Percentiles rank a stretch among this genome's conserved stretches.
phyloP scores from a whole-genome alignment of 164 flowering plant species.

The Magnolia kwangsiensis region DNA sequence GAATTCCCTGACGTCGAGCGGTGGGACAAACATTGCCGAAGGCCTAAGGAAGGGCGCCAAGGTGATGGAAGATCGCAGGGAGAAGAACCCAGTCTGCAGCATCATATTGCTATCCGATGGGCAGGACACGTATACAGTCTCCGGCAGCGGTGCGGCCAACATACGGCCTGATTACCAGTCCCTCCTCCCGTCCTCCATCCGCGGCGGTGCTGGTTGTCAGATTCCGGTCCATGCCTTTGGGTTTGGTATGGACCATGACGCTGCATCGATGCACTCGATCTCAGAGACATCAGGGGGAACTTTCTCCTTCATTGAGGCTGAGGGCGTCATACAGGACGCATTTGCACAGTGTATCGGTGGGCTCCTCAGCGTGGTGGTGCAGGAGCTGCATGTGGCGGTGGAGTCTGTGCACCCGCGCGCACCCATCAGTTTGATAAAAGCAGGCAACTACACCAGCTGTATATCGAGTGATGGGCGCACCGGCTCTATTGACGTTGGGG shows the following conservation, averaged over 20 bases:
- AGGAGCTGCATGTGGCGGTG: conserved; percentile 53
- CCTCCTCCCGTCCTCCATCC: conserved; percentile 56
- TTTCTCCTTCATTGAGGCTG: conserved; percentile 90
- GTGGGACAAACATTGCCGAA: conserved; percentile 93
- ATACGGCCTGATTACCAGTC: conserved; percentile 39
- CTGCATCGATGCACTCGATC: conserved; percentile 81
- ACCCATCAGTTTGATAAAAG: conserved; percentile 49
- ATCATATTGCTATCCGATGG: conserved; percentile 93
- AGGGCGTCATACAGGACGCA: conserved; percentile 90
- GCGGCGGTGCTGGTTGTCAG: conserved; percentile 32
- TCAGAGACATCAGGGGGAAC: conserved; percentile 92
- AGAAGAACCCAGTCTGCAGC: conserved; percentile 76
- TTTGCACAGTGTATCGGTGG: conserved; percentile 99
- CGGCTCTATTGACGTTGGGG: conserved; percentile 67
- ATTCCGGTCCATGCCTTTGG: conserved; percentile 94
- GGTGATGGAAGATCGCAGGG: conserved; percentile 67
- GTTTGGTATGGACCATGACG: conserved; percentile 91
- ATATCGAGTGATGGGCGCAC: conserved; percentile 30
- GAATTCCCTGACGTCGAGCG: conserved; percentile 64
- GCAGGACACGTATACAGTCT: conserved; percentile 70
- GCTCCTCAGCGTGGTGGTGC: conserved; percentile 80
- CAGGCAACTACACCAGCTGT: conserved; percentile 66
- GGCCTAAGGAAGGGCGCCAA: conserved; percentile 84
- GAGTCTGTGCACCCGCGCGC: conserved; percentile 53
- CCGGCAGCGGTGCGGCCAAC: conserved; percentile 26